A percentile compares a stretch with the other conserved stretches of the same genome.
phyloP scores from a whole-genome alignment of 2,329 filamentous ascomycete genomes.

The Alternaria arborescens region DNA sequence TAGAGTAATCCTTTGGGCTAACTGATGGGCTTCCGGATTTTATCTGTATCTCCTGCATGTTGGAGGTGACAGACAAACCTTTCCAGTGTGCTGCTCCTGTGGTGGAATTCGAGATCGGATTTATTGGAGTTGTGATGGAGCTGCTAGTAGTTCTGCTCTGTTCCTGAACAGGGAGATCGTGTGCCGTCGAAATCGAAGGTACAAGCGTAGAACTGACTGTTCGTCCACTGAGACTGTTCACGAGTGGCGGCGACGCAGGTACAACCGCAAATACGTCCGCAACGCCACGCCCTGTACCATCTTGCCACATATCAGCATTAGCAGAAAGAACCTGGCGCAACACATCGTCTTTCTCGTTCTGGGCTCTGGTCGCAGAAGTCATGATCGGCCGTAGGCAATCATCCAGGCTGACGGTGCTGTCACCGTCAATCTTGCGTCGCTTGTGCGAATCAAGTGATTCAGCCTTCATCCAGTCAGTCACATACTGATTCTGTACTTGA shows the following conservation, averaged over 20 bases:
- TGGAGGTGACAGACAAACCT: background rate
- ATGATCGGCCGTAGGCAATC: background rate
- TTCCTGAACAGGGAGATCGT: background rate
- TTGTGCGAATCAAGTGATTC: slow-evolving; percentile 8
- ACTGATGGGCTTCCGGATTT: background rate
- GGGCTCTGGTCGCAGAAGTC: background rate
- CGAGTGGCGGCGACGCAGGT: background rate
- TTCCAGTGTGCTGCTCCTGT: background rate
- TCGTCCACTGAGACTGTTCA: background rate
- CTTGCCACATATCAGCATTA: slow-evolving; percentile 31
- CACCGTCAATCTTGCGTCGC: slow-evolving; percentile 1
- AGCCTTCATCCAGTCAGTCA: slow-evolving; percentile 26
- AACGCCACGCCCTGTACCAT: slow-evolving; percentile 24
- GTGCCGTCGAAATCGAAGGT: background rate
- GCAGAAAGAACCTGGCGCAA: slow-evolving; percentile 25
- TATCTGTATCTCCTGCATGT: background rate
- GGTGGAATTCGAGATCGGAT: background rate
- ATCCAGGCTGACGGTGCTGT: background rate
- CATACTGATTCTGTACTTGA: slow-evolving; percentile 19
- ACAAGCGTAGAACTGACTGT: background rate
- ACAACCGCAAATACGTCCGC: slow-evolving; percentile 23
- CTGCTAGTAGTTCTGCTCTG: too few species aligned
- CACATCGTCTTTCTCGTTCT: slow-evolving; percentile 17
- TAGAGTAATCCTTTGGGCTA: background rate
- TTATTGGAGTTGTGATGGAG: background rate